These are phyloP conservation scores for Hypoxylon perforatum DNA, from an alignment of 495 filamentous ascomycete species.

Conservation along the genomic window DNA sequence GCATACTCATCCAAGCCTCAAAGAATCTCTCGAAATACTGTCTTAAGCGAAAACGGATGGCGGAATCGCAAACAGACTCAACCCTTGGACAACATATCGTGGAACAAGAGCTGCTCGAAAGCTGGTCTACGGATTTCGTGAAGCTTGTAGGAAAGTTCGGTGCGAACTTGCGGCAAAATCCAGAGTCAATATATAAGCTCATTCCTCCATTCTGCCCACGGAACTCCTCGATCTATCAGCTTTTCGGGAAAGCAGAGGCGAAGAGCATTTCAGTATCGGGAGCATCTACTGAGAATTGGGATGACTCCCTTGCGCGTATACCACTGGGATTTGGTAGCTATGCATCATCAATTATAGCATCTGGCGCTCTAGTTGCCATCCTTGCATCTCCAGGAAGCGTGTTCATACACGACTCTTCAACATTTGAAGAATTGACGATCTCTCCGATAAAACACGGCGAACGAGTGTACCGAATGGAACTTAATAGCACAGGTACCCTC, in stretches of 20 bases:
- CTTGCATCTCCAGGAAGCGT: neutral
- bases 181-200: constrained; percentile 49
- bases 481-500: constrained; percentile 3
- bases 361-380: neutral
- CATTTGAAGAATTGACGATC: constrained; percentile 8
- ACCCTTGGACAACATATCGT: neutral
- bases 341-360: neutral
- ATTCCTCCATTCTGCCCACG: constrained; percentile 53
- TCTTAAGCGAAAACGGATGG: neutral
- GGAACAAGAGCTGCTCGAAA: constrained; percentile 44
- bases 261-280: constrained; percentile 4
- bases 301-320: constrained; percentile 26
- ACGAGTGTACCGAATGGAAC: constrained; percentile 6
- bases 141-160: constrained; percentile 56
- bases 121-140: constrained; percentile 56
- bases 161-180: constrained; percentile 36
- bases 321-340: neutral
- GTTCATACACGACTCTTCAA: constrained; percentile 10
- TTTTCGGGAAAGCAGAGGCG: constrained; percentile 10
- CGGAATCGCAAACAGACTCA: too few relatives aligned
- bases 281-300: constrained; percentile 13
- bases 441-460: constrained; percentile 17
- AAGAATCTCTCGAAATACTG: constrained; percentile 17
- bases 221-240: constrained; percentile 12
- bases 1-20: constrained; percentile 8